Base-by-base conservation (phyloP, 306 rosid species). In the Macrotyloma uniflorum region DNA sequence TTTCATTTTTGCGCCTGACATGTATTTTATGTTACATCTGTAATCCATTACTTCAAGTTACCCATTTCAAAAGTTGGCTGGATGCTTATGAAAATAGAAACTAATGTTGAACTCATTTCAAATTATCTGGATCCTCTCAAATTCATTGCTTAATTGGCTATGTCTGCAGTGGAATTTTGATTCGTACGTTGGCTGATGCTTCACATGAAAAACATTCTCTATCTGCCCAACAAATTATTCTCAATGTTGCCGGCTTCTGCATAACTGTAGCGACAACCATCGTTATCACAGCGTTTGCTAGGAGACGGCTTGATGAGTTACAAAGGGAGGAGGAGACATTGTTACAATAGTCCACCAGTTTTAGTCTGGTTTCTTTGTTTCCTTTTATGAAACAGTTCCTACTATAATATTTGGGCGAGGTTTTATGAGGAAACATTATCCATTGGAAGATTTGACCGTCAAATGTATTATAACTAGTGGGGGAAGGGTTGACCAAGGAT, bases 161-260 rank as follows among this genome's bases (percentile, higher is more conserved):
- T 72, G 15, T 10, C 22, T 86, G 83, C 90, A 96, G 99, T 49
- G 99, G 99, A 65, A 93, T 91, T 75, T 75, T 96, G 62, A 93
- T 96, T 72, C 76, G 79, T 82, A 90, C 99, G 22, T 75, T 96
- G 73, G 99, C 97, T 5, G 90, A 96, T 50, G 98, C 98, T 75
- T 90, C 98, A 4, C 78, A 88, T 19, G 93, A 91, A 55, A 83
- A 76, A 55, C 98, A 45, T 5, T 80, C 89, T 62, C 90, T 96
- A 59, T 85, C 99, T 0, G 89, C 97, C 18, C 88, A 85, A 1
- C 98, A 96, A 70, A 96, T 96, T 16, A 83, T 85, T 69, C 86
- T 96, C 77, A 96, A 87, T 33, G 88, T 80, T 15, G 30, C 84
- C 4, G 98, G 99, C 42, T 93, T 93, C 72, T 70, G 87, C 16